Evolutionary conservation across 2,329 filamentous ascomycete genomes (phyloP).

Genomic region (Ophiosphaerella korrae): DNA sequence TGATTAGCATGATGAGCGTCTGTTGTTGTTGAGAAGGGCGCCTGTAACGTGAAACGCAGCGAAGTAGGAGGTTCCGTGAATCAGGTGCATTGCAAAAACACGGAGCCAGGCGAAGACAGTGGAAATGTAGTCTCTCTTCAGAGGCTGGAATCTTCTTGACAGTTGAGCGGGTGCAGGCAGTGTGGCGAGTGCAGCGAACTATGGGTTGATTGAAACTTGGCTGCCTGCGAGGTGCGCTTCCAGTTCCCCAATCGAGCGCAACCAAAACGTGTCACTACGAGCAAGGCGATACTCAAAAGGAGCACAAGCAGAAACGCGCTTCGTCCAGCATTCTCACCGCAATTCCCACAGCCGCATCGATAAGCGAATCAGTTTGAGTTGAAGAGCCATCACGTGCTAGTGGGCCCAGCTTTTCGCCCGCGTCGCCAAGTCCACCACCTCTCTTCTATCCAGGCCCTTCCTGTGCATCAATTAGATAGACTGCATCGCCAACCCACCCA

Average conservation of each 20-base stretch:
- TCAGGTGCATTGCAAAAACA: neutral
- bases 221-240: constrained; percentile 32
- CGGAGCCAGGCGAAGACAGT: neutral
- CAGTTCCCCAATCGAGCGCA: constrained; percentile 19
- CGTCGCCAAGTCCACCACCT: constrained; percentile 33
- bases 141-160: neutral
- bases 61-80: neutral
- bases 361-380: constrained; percentile 19
- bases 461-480: constrained; percentile 50
- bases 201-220: constrained; percentile 27
- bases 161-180: too few relatives aligned
- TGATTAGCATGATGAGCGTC: neutral
- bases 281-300: constrained; percentile 20
- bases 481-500: constrained; percentile 41
- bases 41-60: too few relatives aligned
- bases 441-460: constrained; percentile 46
- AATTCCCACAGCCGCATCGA: constrained; percentile 21
- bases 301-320: constrained; percentile 3
- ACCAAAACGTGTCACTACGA: constrained; percentile 42
- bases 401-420: constrained; percentile 33
- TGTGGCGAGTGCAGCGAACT: neutral
- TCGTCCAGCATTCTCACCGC: constrained; percentile 17
- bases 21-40: neutral
- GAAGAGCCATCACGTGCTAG: constrained; percentile 38
- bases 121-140: neutral